Conservation (phyloP, 73 alveolate genomes). For the Blepharisma japonicum region DNA sequence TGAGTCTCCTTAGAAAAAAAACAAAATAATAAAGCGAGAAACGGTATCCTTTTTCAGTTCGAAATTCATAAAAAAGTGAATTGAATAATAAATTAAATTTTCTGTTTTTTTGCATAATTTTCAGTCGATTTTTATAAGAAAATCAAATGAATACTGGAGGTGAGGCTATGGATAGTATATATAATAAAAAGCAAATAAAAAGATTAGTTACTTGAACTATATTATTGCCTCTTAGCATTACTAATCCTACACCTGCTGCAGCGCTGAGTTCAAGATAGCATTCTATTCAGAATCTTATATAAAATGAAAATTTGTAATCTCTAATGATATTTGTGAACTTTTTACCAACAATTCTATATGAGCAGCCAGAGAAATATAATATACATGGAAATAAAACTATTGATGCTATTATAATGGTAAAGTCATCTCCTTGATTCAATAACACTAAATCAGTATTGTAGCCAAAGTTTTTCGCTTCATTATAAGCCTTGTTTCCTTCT, state of each 20-base stretch:
- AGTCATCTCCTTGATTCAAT: background rate
- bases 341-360: background rate
- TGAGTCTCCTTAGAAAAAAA: background rate
- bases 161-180: no score
- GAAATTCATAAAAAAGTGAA: background rate
- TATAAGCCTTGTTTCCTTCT: background rate
- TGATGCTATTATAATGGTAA: background rate
- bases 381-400: background rate
- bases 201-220: no score
- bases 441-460: background rate
- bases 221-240: no score
- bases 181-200: no score
- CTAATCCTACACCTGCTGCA: no score
- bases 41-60: background rate
- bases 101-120: no score
- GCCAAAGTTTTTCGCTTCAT: conserved; percentile 4
- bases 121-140: background rate
- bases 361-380: background rate
- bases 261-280: background rate
- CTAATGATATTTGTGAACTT: no score
- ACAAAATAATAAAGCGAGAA: background rate
- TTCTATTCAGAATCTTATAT: background rate
- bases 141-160: background rate
- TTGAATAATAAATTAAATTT: no score
- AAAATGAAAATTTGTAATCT: background rate